phyloP scores from a whole-genome alignment of 192 early-diverging fungal species.

The Pilaira anomala region DNA sequence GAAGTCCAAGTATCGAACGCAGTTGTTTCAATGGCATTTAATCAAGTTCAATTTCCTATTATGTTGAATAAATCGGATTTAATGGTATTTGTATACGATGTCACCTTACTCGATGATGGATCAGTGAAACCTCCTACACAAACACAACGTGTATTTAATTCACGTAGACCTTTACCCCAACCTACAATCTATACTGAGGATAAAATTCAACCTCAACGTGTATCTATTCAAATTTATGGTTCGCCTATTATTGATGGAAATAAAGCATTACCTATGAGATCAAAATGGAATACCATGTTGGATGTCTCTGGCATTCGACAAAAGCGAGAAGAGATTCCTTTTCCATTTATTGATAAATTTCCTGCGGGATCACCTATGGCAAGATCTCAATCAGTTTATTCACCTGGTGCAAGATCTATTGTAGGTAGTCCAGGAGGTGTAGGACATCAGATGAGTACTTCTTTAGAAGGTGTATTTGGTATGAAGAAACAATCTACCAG shows the following conservation, averaged over 20 bases:
- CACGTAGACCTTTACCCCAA: constrained; percentile 3
- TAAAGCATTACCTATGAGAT: constrained; percentile 44
- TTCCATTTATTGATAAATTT: constrained; percentile 7
- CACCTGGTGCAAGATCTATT: constrained; percentile 27
- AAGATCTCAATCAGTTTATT: constrained; percentile 17
- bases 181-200: constrained; percentile 24
- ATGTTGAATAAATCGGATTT: constrained; percentile 48
- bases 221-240: constrained; percentile 52
- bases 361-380: neutral
- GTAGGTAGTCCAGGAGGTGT: constrained; percentile 24
- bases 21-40: constrained; percentile 41
- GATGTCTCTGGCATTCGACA: constrained; percentile 48
- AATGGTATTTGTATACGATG: constrained; percentile 54
- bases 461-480: constrained; percentile 14
- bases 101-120: constrained; percentile 53
- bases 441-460: neutral
- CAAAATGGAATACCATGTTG: constrained; percentile 58
- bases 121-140: constrained; percentile 26
- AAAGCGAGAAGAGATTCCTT: constrained; percentile 20
- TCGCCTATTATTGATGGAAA: constrained; percentile 48
- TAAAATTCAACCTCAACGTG: constrained; percentile 37
- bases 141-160: constrained; percentile 27
- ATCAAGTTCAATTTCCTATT: constrained; percentile 42
- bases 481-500: constrained; percentile 1
- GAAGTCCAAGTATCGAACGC: constrained; percentile 55